Percentiles rank a stretch among this genome's conserved stretches.
Evolutionary conservation across 2,329 filamentous ascomycete species (phyloP).

Genomic region (Microsporum ferrugineum): DNA sequence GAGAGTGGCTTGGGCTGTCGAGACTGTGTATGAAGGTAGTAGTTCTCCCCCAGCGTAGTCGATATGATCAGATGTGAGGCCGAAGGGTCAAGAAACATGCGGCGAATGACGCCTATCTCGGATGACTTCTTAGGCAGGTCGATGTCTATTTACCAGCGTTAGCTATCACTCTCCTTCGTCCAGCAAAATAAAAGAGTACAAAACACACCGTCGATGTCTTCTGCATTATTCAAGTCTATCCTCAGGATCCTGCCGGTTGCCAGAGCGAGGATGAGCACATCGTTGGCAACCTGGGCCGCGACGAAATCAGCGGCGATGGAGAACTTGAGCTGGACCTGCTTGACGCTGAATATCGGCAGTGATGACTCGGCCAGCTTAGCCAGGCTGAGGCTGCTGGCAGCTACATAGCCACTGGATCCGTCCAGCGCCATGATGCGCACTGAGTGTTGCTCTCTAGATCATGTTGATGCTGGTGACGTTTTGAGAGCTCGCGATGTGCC

Average conservation of each 20-base stretch:
- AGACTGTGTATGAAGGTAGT: conserved; percentile 92
- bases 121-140: conserved; percentile 88
- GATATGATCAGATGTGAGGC: conserved; percentile 88
- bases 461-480: conserved; percentile 3
- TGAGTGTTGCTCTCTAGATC: conserved; percentile 9
- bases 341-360: conserved; percentile 87
- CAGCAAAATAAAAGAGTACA: background rate
- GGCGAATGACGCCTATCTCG: conserved; percentile 82
- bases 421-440: conserved; percentile 56
- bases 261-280: conserved; percentile 83
- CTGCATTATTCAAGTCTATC: conserved; percentile 85
- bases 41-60: conserved; percentile 88
- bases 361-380: conserved; percentile 49
- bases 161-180: background rate
- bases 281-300: conserved; percentile 91
- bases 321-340: conserved; percentile 87
- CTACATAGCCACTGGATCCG: conserved; percentile 59
- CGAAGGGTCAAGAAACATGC: conserved; percentile 94
- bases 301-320: conserved; percentile 91
- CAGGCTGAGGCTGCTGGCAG: conserved; percentile 52
- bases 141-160: conserved; percentile 53
- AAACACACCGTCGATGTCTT: conserved; percentile 75
- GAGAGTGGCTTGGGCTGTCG: conserved; percentile 73
- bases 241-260: conserved; percentile 85
- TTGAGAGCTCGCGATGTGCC: too few relatives aligned